A percentile compares a stretch with the other conserved stretches of the same genome.
These are phyloP conservation scores for Aspergillus neoniger DNA, from an alignment of 2,329 filamentous ascomycete genomes.

Conservation along the genomic window DNA sequence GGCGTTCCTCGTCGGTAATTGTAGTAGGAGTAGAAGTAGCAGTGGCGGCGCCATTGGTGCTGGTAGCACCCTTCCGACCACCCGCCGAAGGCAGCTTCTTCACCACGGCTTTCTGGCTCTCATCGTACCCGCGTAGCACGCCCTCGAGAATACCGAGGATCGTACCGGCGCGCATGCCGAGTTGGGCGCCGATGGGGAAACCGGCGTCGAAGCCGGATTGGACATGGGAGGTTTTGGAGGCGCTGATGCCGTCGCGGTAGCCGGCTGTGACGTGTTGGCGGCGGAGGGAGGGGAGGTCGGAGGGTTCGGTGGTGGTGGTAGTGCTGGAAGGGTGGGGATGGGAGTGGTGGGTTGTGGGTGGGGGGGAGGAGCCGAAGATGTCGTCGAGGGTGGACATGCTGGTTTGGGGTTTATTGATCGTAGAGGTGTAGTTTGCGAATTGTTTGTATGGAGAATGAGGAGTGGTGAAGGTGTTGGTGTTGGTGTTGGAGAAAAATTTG, in stretches of 20 bases:
- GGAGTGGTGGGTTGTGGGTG: background rate
- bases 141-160: slow-evolving; percentile 78
- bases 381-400: slow-evolving; percentile 38
- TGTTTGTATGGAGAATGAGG: background rate
- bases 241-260: slow-evolving; percentile 83
- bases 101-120: slow-evolving; percentile 28
- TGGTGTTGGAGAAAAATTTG: background rate
- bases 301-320: slow-evolving; percentile 45
- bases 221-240: slow-evolving; percentile 72
- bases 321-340: background rate
- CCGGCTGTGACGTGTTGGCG: slow-evolving; percentile 79
- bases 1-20: slow-evolving; percentile 29
- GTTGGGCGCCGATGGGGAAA: slow-evolving; percentile 76
- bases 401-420: slow-evolving; percentile 12
- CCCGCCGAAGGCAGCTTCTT: slow-evolving; percentile 26
- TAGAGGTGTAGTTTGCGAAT: background rate
- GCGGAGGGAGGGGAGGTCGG: slow-evolving; percentile 74
- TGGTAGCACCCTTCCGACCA: slow-evolving; percentile 17
- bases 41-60: background rate
- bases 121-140: slow-evolving; percentile 49
- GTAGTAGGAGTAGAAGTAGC: background rate
- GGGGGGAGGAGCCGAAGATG: slow-evolving; percentile 46
- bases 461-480: background rate
- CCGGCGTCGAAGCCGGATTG: slow-evolving; percentile 92
- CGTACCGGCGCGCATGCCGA: slow-evolving; percentile 74